phyloP scores from a whole-genome alignment of 495 filamentous ascomycete species.

The Aspergillus coremiiformis region DNA sequence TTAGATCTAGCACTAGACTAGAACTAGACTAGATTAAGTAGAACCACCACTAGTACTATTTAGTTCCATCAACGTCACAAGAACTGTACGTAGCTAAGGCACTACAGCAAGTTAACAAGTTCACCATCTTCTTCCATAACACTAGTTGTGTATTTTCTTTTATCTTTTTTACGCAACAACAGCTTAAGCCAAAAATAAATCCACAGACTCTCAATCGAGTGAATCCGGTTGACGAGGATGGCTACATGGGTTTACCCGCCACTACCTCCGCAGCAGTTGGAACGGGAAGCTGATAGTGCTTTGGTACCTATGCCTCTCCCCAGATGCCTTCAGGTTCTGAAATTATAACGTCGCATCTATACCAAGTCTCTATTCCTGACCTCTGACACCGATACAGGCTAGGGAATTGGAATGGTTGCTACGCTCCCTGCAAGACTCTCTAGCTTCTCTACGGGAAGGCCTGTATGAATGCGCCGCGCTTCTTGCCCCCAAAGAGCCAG shows the following conservation, averaged over 20 bases:
- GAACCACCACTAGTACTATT: too few relatives aligned
- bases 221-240: constrained; percentile 40
- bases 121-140: not conserved
- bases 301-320: constrained; percentile 48
- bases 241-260: constrained; percentile 72
- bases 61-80: too few relatives aligned
- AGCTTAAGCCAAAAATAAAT: not conserved
- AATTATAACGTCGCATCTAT: not conserved
- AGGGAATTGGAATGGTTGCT: constrained; percentile 87
- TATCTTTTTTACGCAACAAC: not conserved
- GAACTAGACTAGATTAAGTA: too few relatives aligned
- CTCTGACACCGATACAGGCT: constrained; percentile 36
- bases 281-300: constrained; percentile 58
- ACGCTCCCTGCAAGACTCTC: constrained; percentile 64
- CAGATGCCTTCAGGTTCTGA: not conserved
- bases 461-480: constrained; percentile 83
- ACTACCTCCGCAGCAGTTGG: constrained; percentile 54
- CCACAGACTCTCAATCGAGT: not conserved
- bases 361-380: not conserved
- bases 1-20: too few relatives aligned
- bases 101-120: too few relatives aligned
- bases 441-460: constrained; percentile 70
- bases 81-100: not conserved
- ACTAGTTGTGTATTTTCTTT: not conserved
- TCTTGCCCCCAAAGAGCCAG: constrained; percentile 72